Evolutionary conservation across 805 yeast genomes (phyloP).

Genomic region (Blastobotrys attinorum): DNA sequence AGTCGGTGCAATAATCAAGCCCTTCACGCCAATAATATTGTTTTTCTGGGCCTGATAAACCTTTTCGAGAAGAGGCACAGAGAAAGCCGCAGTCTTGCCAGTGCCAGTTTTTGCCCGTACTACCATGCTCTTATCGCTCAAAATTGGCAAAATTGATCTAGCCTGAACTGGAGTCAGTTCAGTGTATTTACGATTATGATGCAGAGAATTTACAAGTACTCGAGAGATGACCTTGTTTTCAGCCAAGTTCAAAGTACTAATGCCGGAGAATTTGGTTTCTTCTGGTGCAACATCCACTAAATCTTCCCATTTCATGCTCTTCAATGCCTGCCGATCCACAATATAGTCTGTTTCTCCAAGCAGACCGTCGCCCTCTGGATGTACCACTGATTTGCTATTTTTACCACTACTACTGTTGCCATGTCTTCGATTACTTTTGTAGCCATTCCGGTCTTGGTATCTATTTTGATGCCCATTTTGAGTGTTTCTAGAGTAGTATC

Average conservation of each 20-base stretch:
- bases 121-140: conserved; percentile 61
- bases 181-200: conserved; percentile 25
- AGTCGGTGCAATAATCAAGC: conserved; percentile 79
- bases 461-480: background rate
- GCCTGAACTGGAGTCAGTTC: conserved; percentile 32
- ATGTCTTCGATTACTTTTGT: conserved; percentile 5
- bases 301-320: conserved; percentile 20
- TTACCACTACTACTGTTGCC: conserved; percentile 8
- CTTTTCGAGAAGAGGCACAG: conserved; percentile 67
- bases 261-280: conserved; percentile 21
- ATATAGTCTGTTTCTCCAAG: conserved; percentile 24
- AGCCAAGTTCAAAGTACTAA: conserved; percentile 22
- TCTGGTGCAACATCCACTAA: conserved; percentile 11
- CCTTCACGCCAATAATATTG: conserved; percentile 37
- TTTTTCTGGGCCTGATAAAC: conserved; percentile 32
- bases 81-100: conserved; percentile 87
- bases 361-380: conserved; percentile 25
- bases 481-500: too few species aligned
- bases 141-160: conserved; percentile 52
- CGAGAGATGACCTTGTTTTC: conserved; percentile 20
- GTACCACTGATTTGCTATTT: too few species aligned
- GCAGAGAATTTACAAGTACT: conserved; percentile 28
- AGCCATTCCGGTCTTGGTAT: background rate
- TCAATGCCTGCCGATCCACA: conserved; percentile 19
- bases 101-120: conserved; percentile 94